Evolutionary conservation across 225 moss, liverwort and hornwort genomes (phyloP).

Genomic region (Takakia lepidozioides): DNA sequence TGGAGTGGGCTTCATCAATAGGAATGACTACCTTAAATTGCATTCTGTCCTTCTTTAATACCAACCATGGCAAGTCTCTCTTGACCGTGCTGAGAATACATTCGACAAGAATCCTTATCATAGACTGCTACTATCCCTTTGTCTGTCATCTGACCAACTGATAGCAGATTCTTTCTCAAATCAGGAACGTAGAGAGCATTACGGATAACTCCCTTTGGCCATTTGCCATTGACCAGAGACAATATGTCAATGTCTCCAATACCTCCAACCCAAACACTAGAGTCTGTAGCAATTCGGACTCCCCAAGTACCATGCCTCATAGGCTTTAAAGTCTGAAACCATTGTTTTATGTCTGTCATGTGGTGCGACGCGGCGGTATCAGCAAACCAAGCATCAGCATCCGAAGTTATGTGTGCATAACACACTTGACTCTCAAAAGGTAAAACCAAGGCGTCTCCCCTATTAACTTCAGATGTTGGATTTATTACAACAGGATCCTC

Average conservation of each 20-base stretch:
- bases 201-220: neutral
- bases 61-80: neutral
- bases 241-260: neutral
- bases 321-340: neutral
- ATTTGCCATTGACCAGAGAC: neutral
- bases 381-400: neutral
- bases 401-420: neutral
- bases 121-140: neutral
- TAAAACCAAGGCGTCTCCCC: too few relatives aligned
- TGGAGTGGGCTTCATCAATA: neutral
- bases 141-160: too few relatives aligned
- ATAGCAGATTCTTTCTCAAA: neutral
- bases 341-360: neutral
- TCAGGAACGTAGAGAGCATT: neutral
- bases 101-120: neutral
- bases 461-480: too few relatives aligned
- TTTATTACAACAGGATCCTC: too few relatives aligned
- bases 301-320: neutral
- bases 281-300: neutral
- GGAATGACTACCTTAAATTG: neutral
- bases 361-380: too few relatives aligned
- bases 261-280: neutral
- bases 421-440: too few relatives aligned
- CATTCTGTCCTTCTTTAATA: neutral
- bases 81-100: neutral